Evolutionary conservation across 768 basidiomycete species (phyloP), one percentile per base, ranked within the genome.

Genomic region (Xerocomus potaroensis): DNA sequence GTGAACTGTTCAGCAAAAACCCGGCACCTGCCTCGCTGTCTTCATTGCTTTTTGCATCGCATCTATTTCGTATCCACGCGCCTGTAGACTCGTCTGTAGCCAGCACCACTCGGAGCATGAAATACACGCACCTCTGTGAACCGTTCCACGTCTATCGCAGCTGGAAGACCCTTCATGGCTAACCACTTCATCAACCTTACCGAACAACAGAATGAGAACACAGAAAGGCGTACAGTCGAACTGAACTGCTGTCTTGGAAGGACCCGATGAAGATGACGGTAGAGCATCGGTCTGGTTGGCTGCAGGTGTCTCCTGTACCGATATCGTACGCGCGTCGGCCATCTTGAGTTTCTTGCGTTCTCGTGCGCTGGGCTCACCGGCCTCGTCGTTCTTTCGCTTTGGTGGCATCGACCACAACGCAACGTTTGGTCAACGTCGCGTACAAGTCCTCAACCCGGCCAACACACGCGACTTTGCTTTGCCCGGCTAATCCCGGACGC

Each of bases 11-110:
- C 11, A 8, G 5, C 2, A 1, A 26, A 16, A 1, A 0, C 11
- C 7, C 9, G 12, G 2, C 35, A 44, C 49, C 50, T 53, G 83
- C 92, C 83, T 78, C 30, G 91, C 85, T 27, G 73, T 74, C 66
- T 87, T 82, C 75, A 97, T 95, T 0, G 91, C 83, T 11, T 72
- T 78, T 50, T 94, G 83, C 85, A 99, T 93, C 0, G 93, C 87
- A 38, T 79, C 72, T 48, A 97, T 92, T 68, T 99, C 95, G 60
- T 91, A 91, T 7, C 83, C 77, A 48, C 93, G 78, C 14, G 90
- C 80, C 91, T 96, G 47, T n/a, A 18, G 8, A 31, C 23, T 14
- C 21, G 26, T 47, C 34, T 23, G 19, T 41, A 45, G 51, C 32
- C 53, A 47, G 5, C 18, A 15, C 5, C 21, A n/a, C n/a, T 38